A percentile compares a stretch with the other conserved stretches of the same genome.
These are phyloP conservation scores for Pterocarpus santalinus DNA, from an alignment of 306 rosid species.

Conservation along the genomic window DNA sequence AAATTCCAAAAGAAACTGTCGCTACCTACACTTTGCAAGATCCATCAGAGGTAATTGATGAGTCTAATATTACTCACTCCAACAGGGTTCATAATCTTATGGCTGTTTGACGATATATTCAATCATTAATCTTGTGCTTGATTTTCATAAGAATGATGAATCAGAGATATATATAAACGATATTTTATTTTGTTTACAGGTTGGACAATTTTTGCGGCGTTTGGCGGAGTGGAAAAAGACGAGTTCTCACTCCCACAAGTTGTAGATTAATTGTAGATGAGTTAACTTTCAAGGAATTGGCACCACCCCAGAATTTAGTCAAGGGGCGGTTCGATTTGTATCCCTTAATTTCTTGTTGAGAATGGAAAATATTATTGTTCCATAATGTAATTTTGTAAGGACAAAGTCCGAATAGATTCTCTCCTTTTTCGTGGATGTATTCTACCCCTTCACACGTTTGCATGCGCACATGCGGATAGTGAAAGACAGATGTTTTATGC, in stretches of 20 bases:
- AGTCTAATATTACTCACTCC: neutral
- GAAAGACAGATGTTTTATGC: conserved; percentile 55
- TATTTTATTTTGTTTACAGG: conserved; percentile 53
- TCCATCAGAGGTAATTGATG: conserved; percentile 75
- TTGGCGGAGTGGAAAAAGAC: conserved; percentile 76
- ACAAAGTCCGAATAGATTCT: conserved; percentile 41
- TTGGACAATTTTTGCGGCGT: conserved; percentile 75
- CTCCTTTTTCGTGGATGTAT: neutral
- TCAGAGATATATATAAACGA: neutral
- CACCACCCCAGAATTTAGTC: conserved; percentile 54
- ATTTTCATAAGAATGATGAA: conserved; percentile 7
- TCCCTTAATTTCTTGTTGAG: conserved; percentile 39
- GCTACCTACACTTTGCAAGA: conserved; percentile 89
- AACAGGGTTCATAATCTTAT: neutral
- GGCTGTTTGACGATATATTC: neutral
- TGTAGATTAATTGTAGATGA: conserved; percentile 48
- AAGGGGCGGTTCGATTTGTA: conserved; percentile 49
- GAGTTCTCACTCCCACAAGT: conserved; percentile 28
- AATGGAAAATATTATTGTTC: conserved; percentile 44
- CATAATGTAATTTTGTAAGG: conserved; percentile 32
- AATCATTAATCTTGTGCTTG: neutral
- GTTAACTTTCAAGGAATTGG: conserved; percentile 33
- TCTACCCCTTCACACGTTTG: conserved; percentile 49
- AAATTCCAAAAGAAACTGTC: conserved; percentile 77
- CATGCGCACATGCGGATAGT: conserved; percentile 56